These are phyloP conservation scores for Desmodesmus armatus DNA, from an alignment of 139 green algal genomes.

Conservation along the genomic window DNA sequence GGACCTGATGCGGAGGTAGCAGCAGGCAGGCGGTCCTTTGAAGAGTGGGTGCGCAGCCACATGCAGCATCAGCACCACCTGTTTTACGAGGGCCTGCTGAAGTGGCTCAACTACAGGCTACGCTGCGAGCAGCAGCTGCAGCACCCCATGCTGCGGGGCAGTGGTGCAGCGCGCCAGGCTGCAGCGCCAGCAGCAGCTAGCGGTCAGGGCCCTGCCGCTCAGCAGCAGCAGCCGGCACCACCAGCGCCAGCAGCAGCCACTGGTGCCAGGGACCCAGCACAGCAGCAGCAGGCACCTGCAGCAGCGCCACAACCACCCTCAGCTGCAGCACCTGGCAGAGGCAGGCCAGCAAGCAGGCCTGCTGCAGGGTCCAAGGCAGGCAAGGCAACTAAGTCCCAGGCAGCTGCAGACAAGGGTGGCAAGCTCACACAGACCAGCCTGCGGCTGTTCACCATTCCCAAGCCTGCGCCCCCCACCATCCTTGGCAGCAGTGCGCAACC, in stretches of 20 bases:
- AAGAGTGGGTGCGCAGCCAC: neutral
- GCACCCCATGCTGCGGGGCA: neutral
- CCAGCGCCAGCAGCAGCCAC: neutral
- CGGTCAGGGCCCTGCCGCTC: neutral
- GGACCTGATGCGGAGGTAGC: slow-evolving; percentile 1
- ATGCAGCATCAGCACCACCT: neutral
- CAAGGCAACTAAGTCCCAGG: no score
- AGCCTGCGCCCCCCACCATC: neutral
- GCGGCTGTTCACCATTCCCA: no score
- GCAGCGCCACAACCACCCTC: neutral
- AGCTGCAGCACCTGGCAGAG: neutral
- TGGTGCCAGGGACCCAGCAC: neutral
- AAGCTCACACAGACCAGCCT: no score
- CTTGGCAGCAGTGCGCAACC: slow-evolving; percentile 4
- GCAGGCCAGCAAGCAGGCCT: neutral
- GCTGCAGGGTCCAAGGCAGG: neutral
- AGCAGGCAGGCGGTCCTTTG: slow-evolving; percentile 3
- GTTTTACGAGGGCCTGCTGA: neutral
- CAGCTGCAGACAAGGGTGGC: no score
- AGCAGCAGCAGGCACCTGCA: neutral
- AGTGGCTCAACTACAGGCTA: neutral
- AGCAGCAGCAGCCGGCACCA: neutral
- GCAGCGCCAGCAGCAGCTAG: neutral
- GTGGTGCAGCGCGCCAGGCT: neutral
- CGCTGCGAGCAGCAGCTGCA: neutral